A percentile compares a stretch with the other conserved stretches of the same genome.
Evolutionary conservation across 345 rosid genomes (phyloP).

Genomic region (Conringia planisiliqua): DNA sequence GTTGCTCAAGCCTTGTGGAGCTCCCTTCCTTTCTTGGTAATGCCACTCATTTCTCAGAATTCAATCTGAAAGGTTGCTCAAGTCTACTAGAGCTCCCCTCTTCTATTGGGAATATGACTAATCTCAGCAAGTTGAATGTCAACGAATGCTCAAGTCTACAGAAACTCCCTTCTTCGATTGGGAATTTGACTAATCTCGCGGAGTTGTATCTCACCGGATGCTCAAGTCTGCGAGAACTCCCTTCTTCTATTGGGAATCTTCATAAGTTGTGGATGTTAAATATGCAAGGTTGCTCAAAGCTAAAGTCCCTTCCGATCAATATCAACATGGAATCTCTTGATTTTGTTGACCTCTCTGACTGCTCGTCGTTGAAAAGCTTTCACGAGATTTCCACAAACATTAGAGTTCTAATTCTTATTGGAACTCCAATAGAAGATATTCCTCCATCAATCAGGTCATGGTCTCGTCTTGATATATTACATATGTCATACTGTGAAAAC

Average conservation of each 20-base stretch:
- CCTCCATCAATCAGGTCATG: background rate
- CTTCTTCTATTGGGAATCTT: background rate
- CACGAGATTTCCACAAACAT: constrained; percentile 3
- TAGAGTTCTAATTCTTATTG: background rate
- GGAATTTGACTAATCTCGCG: background rate
- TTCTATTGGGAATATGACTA: background rate
- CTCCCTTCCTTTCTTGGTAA: too few species aligned
- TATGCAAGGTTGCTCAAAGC: background rate
- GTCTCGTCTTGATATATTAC: background rate
- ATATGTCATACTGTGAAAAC: too few species aligned
- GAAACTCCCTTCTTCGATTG: background rate
- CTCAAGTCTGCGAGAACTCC: too few species aligned
- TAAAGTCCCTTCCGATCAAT: background rate
- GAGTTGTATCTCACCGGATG: background rate
- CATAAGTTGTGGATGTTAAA: background rate
- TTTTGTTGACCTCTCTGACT: background rate
- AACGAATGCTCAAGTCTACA: too few species aligned
- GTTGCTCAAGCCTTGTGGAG: too few species aligned
- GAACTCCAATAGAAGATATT: constrained; percentile 4
- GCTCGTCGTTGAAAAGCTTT: background rate
- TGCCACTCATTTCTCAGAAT: too few species aligned
- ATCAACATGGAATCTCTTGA: background rate
- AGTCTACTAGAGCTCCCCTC: background rate
- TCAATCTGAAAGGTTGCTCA: too few species aligned
- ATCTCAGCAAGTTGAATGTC: too few species aligned